Evolutionary conservation across 164 flowering plant species (phyloP), one percentile per base, ranked within the genome.

Genomic region (Vitis riparia): DNA sequence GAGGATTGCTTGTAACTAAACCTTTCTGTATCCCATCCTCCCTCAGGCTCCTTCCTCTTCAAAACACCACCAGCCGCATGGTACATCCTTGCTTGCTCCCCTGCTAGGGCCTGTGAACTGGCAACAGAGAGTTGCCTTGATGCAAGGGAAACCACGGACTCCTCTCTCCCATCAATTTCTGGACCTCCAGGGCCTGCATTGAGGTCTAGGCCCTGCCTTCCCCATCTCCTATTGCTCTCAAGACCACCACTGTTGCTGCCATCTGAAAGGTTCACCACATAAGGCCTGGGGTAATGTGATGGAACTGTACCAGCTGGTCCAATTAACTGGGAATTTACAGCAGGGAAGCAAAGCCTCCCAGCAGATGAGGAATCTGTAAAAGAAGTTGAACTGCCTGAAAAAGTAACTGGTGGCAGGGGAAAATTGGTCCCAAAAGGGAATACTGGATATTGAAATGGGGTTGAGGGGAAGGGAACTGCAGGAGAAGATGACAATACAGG

Each of bases 401-500:
- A 83, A 13, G 93, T 70, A 57, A 88, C 78, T 29, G 97, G 82
- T 0, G 95, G 69, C 13, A 91, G 71, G 61, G 97, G 89, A 69
- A 87, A 88, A 73, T 75, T 85, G 37, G 87, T 55, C 9, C 86
- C 91, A 75, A 87, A 89, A 49, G 91, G 91, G 67, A 88, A 89
- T 0, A 81, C 82, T 15, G 91, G 82, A 76, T 89, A 91, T 47
- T 82, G 91, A 73, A 83, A 92, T 11, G 87, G 79, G 53, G 81
- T 11, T 50, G 88, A 67, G 12, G 85, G 76, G 50, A 84, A 89
- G 2, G 88, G 78, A 58, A 84, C 73, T 11, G 93, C 91, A 60
- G 92, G 91, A 47, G 97, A 86, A 16, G 98, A 91, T 53, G 97
- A 80, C 67, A 94, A 77, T 52, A 91, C 90, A 6, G 96, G 81